Evolutionary conservation across 1,284 basidiomycete genomes (phyloP).

Genomic region (Ceratobasidium sp.): DNA sequence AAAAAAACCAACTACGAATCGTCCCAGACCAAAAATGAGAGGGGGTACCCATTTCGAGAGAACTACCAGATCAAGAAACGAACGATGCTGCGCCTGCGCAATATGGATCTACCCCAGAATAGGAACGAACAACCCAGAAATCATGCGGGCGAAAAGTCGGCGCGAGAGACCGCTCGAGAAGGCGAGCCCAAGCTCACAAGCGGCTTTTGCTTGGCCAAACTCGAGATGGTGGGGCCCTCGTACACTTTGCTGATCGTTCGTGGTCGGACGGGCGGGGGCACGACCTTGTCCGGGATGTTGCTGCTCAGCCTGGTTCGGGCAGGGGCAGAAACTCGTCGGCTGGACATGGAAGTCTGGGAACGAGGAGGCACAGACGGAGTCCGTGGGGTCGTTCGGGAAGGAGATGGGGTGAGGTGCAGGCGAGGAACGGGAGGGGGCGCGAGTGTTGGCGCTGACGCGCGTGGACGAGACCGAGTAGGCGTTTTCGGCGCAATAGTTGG

Average conservation of each 20-base stretch:
- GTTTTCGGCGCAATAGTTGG: neutral
- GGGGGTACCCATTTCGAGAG: neutral
- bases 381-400: neutral
- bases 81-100: conserved; percentile 10
- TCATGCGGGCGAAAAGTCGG: neutral
- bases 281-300: conserved; percentile 23
- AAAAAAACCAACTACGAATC: neutral
- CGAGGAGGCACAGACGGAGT: neutral
- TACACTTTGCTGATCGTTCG: conserved; percentile 31
- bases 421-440: conserved; percentile 7
- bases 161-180: conserved; percentile 3
- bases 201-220: conserved; percentile 21
- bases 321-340: conserved; percentile 2
- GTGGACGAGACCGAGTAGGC: conserved; percentile 4
- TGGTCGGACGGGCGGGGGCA: conserved; percentile 17
- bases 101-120: neutral
- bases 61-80: neutral
- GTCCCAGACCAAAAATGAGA: neutral
- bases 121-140: neutral
- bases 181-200: neutral
- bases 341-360: conserved; percentile 14
- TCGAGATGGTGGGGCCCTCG: conserved; percentile 23
- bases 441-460: conserved; percentile 2
- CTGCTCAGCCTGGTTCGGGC: neutral
- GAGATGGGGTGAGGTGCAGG: conserved; percentile 10